Conservation (phyloP, 2,329 filamentous ascomycete genomes). For the Xylariomycetidae sp. region DNA sequence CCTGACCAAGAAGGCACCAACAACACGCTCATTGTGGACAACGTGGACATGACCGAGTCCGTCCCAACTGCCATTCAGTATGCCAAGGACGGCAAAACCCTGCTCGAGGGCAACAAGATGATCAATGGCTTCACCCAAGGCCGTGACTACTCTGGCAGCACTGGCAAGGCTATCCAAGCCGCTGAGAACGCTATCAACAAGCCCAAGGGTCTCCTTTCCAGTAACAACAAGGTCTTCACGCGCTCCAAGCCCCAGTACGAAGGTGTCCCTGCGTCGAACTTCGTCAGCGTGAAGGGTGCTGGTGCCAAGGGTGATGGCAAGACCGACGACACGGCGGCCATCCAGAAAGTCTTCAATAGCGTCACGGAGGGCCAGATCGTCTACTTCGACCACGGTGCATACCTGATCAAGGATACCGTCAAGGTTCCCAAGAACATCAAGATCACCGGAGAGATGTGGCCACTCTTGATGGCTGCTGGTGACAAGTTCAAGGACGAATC, state of each 20-base stretch:
- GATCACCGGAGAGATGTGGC: constrained; percentile 89
- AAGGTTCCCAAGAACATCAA: constrained; percentile 72
- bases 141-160: constrained; percentile 54
- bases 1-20: constrained; percentile 59
- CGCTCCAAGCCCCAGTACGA: constrained; percentile 88
- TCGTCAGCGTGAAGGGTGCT: constrained; percentile 74
- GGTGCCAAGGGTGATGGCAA: constrained; percentile 84
- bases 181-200: constrained; percentile 51
- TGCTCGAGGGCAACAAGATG: constrained; percentile 65
- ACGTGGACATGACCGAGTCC: constrained; percentile 72
- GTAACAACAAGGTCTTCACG: constrained; percentile 66
- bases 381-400: constrained; percentile 71
- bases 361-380: constrained; percentile 59
- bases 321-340: constrained; percentile 79
- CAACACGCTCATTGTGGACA: constrained; percentile 79
- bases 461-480: constrained; percentile 79
- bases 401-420: constrained; percentile 64
- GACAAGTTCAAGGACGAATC: constrained; percentile 63
- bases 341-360: constrained; percentile 71
- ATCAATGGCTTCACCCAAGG: constrained; percentile 76
- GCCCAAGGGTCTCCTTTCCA: constrained; percentile 56
- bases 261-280: constrained; percentile 56
- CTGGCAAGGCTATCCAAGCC: constrained; percentile 53
- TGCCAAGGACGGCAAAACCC: constrained; percentile 44
- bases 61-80: constrained; percentile 62